Base-by-base conservation (phyloP, 225 moss, liverwort and hornwort genomes). In the Climacium dendroides region DNA sequence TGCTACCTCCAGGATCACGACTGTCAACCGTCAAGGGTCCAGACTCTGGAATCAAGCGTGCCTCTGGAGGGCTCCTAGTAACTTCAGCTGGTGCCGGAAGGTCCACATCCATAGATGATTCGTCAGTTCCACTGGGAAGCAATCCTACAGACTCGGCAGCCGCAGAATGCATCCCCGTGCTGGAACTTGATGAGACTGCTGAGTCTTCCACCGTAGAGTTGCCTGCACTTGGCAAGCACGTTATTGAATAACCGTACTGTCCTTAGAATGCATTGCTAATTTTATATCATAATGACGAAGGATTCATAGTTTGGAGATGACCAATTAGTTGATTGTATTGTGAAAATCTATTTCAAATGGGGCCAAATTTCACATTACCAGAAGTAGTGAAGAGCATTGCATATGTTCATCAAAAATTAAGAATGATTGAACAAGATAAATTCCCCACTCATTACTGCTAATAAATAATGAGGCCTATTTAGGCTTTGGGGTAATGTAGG, bases 151-250 rank as follows among this genome's bases (percentile, higher is more conserved):
- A 41, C 53, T 74, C 85, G 58, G 87, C 64, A 82, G 78, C 39
- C 60, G 63, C 72, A 41, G 71, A 77, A 54, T 64, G 85, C 78
- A 63, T 64, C n/a, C 66, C 90, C 65, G 87, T 32, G 86, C 83
- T 85, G 70, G 87, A 66, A 74, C 77, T 90, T 88, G 89, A 81
- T 64, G 86, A 77, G 64, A 84, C 89, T 86, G 83, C 83, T 54
- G 50, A 62, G 86, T 79, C 83, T 43, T 83, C 89, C 50, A 81
- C 88, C 15, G 45, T 82, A 70, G 86, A 48, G 81, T 76, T 89
- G 82, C 85, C 94, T 91, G 88, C 82, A 91, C 47, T 81, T 83
- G 52, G 41, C 65, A 69, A 60, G 28, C n/a, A 87, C 45, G 54
- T 50, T 50, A 25, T 77, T 64, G 34, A 88, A 39, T 20, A 41